phyloP scores from a whole-genome alignment of 2,329 filamentous ascomycete species.

The Didymella lethalis region DNA sequence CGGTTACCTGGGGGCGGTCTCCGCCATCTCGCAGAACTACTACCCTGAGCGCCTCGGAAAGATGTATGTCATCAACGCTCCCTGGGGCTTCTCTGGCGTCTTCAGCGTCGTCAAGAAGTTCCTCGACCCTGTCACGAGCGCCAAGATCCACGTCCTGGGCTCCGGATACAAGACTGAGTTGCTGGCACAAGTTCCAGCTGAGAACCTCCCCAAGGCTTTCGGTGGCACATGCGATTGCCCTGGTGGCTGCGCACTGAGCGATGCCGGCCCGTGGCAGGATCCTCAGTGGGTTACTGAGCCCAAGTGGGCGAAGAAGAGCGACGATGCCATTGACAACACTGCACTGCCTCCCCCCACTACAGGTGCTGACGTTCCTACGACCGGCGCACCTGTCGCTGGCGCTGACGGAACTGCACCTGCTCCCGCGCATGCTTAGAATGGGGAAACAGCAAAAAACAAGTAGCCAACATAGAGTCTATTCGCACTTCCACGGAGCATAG shows the following conservation, averaged over 20 bases:
- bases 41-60: conserved; percentile 97
- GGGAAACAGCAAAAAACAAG: not conserved
- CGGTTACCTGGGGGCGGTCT: conserved; percentile 84
- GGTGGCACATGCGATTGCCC: conserved; percentile 84
- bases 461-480: not conserved
- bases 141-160: conserved; percentile 94
- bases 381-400: conserved; percentile 27
- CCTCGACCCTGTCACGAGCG: conserved; percentile 94
- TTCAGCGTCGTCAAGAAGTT: conserved; percentile 91
- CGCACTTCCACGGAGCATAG: not conserved
- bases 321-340: conserved; percentile 44
- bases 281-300: conserved; percentile 69
- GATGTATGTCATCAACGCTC: conserved; percentile 97
- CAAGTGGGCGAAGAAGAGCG: conserved; percentile 56
- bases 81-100: conserved; percentile 89
- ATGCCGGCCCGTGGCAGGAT: conserved; percentile 89
- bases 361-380: conserved; percentile 22
- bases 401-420: conserved; percentile 20
- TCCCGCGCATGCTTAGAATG: conserved; percentile 21
- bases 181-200: conserved; percentile 80
- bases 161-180: conserved; percentile 83
- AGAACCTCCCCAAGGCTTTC: conserved; percentile 88
- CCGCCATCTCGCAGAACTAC: conserved; percentile 95
- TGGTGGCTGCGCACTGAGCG: conserved; percentile 85
- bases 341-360: conserved; percentile 39